Base-by-base conservation (phyloP, 495 filamentous ascomycete genomes). In the Annulohypoxylon bovei region DNA sequence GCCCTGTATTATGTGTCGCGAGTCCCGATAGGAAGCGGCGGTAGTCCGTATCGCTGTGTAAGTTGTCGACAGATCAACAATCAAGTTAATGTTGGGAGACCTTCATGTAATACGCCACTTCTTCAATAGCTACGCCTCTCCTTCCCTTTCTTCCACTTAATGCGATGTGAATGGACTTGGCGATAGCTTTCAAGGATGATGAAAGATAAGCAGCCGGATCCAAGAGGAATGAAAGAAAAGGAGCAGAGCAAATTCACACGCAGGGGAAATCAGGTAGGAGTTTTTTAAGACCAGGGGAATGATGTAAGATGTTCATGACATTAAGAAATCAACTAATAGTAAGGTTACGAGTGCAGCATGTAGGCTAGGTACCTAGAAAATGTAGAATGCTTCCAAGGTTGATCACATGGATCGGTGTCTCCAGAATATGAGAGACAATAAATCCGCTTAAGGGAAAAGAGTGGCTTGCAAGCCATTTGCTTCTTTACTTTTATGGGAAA, bases 271-370 rank as follows among this genome's bases (percentile, higher is more conserved):
- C 32, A 67, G 28, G 63, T 30, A 64, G 63, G 58, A 63, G 46
- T 54, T 35, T 54, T 35, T 44, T 44, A 64, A 33, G 35, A 46
- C 42, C 47, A 40, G 59, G 39, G 35, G 23, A 52, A 68, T 68
- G 70, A 72, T 68, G 70, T 72, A 64, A 68, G 70, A 72, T 68
- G 59, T 64, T 64, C 61, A 67, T 72, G 65, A 67, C 47, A 71
- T 62, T 61, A 52, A 55, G 57, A 49, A 72, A 32, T 60, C 47
- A 52, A 65, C 64, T 72, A 67, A 72, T 57, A 42, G 39, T 42
- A 50, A 50, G 46, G 70, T 67, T 68, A 67, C 58, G 64, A 59
- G 50, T 60, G 64, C 52, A 68, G 58, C 59, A 64, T 63, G 59
- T 60, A 42, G 39, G 57, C 28, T 59, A 60, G 44, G 54, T 60